Percentiles rank a stretch among this genome's conserved stretches.
Evolutionary conservation across 495 filamentous ascomycete species (phyloP).

Genomic region (Podospora tetraspora): DNA sequence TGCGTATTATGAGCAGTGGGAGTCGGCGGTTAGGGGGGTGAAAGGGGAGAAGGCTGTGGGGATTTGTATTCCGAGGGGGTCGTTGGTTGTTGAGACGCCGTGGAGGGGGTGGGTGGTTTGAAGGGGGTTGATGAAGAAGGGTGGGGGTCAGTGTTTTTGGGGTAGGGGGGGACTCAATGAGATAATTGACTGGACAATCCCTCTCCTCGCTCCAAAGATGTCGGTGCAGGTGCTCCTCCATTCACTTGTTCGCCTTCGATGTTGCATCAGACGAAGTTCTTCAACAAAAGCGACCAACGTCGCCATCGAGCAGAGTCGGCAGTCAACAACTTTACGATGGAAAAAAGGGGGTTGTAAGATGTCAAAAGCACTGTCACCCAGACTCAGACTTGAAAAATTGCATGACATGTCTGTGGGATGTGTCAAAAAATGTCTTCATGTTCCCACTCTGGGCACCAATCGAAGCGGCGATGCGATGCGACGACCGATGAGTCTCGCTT

Average conservation of each 20-base stretch:
- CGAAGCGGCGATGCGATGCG: not conserved
- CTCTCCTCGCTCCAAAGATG: too few species aligned
- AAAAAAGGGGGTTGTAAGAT: too few species aligned
- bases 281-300: too few species aligned
- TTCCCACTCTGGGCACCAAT: not conserved
- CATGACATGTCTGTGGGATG: not conserved
- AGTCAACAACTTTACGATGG: too few species aligned
- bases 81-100: not conserved
- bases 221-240: too few species aligned
- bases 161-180: too few species aligned
- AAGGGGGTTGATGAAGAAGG: not conserved
- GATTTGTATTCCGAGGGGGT: conserved; percentile 1
- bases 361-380: too few species aligned
- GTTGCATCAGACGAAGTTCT: too few species aligned
- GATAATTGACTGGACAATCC: too few species aligned
- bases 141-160: too few species aligned
- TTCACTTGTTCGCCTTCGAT: too few species aligned
- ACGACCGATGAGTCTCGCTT: not conserved
- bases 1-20: not conserved
- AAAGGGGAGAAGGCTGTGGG: not conserved
- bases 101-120: conserved; percentile 6
- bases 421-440: not conserved
- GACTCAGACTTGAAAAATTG: not conserved
- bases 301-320: too few species aligned
- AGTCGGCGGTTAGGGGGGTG: not conserved